These are phyloP conservation scores for Cryomyces minteri DNA, from an alignment of 495 filamentous ascomycete species.

Conservation along the genomic window DNA sequence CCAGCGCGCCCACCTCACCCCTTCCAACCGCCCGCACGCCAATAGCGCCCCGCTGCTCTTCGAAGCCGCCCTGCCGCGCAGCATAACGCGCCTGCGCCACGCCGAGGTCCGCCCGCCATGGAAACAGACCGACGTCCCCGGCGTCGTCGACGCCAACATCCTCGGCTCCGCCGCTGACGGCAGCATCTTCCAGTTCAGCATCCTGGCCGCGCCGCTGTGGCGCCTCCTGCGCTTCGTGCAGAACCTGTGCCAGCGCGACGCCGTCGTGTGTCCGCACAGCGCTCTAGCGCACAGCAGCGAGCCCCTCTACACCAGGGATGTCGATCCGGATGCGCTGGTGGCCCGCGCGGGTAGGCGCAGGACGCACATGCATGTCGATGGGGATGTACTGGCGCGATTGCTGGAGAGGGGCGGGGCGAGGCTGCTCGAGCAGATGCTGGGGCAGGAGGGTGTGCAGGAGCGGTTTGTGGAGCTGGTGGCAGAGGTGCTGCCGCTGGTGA, in stretches of 20 bases:
- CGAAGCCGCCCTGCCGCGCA: conserved; percentile 14
- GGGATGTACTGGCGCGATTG: conserved; percentile 7
- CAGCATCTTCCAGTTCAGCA: conserved; percentile 13
- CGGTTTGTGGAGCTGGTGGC: too few species aligned
- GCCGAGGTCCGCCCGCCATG: conserved; percentile 15
- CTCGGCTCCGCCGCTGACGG: conserved; percentile 18
- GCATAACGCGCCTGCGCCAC: conserved; percentile 14
- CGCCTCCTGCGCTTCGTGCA: conserved; percentile 9
- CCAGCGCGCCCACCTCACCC: not conserved
- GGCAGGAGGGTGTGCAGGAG: too few species aligned
- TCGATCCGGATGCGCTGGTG: not conserved
- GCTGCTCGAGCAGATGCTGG: too few species aligned
- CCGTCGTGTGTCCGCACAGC: conserved; percentile 3
- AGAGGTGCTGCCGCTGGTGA: too few species aligned
- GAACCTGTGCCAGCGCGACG: conserved; percentile 5
- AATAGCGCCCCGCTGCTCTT: conserved; percentile 12
- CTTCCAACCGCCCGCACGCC: not conserved
- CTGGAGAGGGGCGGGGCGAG: not conserved
- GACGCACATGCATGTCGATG: conserved; percentile 7
- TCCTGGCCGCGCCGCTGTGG: conserved; percentile 11
- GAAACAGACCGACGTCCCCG: conserved; percentile 2
- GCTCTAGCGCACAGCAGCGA: not conserved
- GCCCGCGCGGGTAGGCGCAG: not conserved
- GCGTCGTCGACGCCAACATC: conserved; percentile 15
- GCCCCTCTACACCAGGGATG: not conserved